phyloP scores from a whole-genome alignment of 768 basidiomycete genomes.

The Pleurotus tuoliensis region DNA sequence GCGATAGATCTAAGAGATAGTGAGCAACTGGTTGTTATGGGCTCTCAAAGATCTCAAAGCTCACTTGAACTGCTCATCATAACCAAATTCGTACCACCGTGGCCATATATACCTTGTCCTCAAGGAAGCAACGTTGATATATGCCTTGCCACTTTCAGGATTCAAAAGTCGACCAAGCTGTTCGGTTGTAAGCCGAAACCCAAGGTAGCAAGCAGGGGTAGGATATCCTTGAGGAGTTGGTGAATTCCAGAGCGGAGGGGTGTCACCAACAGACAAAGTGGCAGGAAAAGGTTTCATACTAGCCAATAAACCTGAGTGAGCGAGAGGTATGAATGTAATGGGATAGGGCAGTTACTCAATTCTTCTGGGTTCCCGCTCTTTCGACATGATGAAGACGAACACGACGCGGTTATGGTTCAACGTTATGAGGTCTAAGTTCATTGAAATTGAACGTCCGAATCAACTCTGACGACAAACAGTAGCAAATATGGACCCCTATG shows the following conservation, averaged over 20 bases:
- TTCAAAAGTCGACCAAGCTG: neutral
- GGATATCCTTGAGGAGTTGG: neutral
- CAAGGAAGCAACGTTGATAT: neutral
- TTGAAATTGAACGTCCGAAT: no score
- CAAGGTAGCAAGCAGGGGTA: neutral
- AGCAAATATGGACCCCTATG: no score
- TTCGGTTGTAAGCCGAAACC: neutral
- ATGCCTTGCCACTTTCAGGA: neutral
- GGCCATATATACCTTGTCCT: neutral
- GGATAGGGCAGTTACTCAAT: no score
- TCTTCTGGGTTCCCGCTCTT: no score
- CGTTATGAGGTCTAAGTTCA: no score
- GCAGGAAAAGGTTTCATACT: neutral
- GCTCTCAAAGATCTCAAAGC: neutral
- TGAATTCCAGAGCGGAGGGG: neutral
- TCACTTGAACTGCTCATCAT: neutral
- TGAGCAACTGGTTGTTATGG: neutral
- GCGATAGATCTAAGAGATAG: neutral
- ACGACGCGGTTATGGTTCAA: no score
- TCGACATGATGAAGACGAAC: no score
- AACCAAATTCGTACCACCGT: neutral
- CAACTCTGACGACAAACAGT: no score
- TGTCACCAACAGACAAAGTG: neutral
- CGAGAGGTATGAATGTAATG: neutral
- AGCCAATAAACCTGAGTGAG: neutral